Conservation (phyloP, 148 eudicot species). For the Vaccinium vitisidaea region DNA sequence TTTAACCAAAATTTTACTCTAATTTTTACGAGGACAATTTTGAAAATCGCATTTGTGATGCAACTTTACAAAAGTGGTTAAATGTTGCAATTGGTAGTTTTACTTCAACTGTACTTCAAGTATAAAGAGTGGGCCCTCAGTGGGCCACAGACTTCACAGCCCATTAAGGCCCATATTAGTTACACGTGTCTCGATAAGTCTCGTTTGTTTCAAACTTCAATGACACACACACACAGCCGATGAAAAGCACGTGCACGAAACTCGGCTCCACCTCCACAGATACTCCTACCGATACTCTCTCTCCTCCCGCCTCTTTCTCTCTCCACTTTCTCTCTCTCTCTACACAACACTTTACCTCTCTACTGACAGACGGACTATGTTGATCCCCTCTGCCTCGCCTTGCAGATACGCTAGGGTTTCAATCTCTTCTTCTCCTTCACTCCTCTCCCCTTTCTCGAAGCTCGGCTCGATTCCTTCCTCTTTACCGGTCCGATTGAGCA, state of each 20-base stretch:
- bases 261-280: slow-evolving; percentile 14
- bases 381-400: slow-evolving; percentile 26
- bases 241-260: slow-evolving; percentile 14
- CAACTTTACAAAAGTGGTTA: too few species aligned
- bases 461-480: slow-evolving; percentile 3
- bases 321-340: background rate
- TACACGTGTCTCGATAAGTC: slow-evolving; percentile 18
- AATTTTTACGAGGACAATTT: too few species aligned
- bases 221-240: background rate
- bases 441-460: background rate
- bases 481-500: slow-evolving; percentile 8
- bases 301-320: background rate
- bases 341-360: background rate
- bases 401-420: slow-evolving; percentile 21
- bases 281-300: background rate
- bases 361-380: slow-evolving; percentile 15
- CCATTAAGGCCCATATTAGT: background rate
- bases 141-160: background rate
- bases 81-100: too few species aligned
- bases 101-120: too few species aligned
- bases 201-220: background rate
- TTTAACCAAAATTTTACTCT: too few species aligned
- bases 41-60: too few species aligned
- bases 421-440: slow-evolving; percentile 1
- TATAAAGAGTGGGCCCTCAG: background rate